Evolutionary conservation across 257 asterid species (phyloP), one percentile per base, ranked within the genome.

Genomic region (Solanum stenotomum): DNA sequence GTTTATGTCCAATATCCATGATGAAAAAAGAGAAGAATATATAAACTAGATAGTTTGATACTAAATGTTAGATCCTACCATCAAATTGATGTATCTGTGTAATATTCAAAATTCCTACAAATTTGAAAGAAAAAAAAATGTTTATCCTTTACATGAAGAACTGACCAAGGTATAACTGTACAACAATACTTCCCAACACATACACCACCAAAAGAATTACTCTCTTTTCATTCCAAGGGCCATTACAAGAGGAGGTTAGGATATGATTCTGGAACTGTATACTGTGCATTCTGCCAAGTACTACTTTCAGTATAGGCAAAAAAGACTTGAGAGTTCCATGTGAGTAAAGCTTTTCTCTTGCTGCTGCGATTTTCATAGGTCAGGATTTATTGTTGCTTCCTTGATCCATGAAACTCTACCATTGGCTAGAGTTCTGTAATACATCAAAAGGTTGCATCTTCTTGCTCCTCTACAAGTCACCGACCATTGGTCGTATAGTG

Each of bases 401-500:
- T 70, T 52, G 71, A 83, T 22, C 81, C 63, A 68, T 46, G 35
- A 70, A 29, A 15, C 70, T 81, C 42, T 40, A 87, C 61, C 29
- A 34, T 14, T 83, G 78, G 61, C 23, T 42, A 65, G 67, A 63
- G 88, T 72, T 46, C 68, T 44, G 27, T 25, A 67, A 88, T 49
- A n/a, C 27, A 42, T 63, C 75, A 37, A 84, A 61, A 63, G 83
- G 87, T 82, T 85, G 86, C 84, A 79, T 40, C 25, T 31, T 46
- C 82, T 67, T 68, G 40, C 72, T 76, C 85, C 49, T 83, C 44
- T 27, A 4, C 11, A 65, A 65, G 40, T 95, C 96, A 94, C 65
- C 91, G 91, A 81, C 94, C 94, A 42, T 87, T 91, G 87, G 90
- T 91, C 35, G 90, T 91, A 46, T 89, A 91, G 86, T 93, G 94